Evolutionary conservation across 495 filamentous ascomycete species (phyloP), one percentile per base, ranked within the genome.

Genomic region (Rusavskia elegans): DNA sequence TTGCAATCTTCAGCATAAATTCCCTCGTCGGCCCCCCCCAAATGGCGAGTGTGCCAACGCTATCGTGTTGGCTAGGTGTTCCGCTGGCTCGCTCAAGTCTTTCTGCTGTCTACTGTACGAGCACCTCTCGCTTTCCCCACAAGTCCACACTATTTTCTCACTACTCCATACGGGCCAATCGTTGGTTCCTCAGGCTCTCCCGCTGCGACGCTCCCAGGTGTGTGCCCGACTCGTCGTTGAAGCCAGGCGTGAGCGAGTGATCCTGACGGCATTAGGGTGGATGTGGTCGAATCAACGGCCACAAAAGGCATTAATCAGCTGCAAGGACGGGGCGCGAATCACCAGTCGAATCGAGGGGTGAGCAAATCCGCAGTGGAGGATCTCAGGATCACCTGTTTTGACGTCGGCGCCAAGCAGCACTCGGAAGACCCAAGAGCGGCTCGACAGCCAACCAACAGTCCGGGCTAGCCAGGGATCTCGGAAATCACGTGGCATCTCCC

Each of bases 251-350:
- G 32, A 35, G 32, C 20, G 48, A 35, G 48, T 49, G 48, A 53
- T 50, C 30, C 53, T 58, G 59, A 58, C 59, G 44, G 51, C 52
- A 55, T 44, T 46, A 48, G 40, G 48, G 51, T 44, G 10, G n/a
- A 23, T n/a, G 50, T 53, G 54, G 55, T 59, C 57, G 53, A 61
- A 59, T 57, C 57, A 55, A 27, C 7, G 52, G 52, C 38, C 49
- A 30, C 45, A 53, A 36, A 39, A 36, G 27, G 27, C 25, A 45
- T 59, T 59, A 56, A 48, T 59, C 53, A 59, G 57, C 59, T 61
- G 59, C 59, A 57, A 50, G 59, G 51, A 50, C 42, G 51, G 48
- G 51, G 53, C 50, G 48, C 59, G 56, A 59, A 57, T 61, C 56
- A 59, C 56, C 51, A 25, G 23, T 8, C 30, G 29, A 30, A 8